A percentile compares a stretch with the other conserved stretches of the same genome.
Evolutionary conservation across 129 eudicot genomes (phyloP).

Genomic region (Lactuca sativa): DNA sequence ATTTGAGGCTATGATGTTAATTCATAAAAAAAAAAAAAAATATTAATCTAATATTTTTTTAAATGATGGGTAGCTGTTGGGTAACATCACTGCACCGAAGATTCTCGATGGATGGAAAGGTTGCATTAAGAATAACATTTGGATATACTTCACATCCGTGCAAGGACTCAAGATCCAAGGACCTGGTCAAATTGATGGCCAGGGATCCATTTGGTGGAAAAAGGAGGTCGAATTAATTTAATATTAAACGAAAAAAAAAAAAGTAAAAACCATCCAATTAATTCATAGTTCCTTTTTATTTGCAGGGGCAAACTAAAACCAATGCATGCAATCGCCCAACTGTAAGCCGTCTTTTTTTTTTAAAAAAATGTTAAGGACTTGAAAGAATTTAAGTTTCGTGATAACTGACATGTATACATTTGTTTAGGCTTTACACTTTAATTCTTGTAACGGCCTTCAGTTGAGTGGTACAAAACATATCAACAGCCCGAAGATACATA

Average conservation of each 20-base stretch:
- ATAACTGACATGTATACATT: not conserved
- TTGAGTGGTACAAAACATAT: constrained; percentile 19
- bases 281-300: not conserved
- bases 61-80: constrained; percentile 23
- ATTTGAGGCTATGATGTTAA: too few species aligned
- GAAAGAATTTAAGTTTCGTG: too few species aligned
- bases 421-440: constrained; percentile 25
- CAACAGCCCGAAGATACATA: constrained; percentile 33
- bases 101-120: constrained; percentile 24
- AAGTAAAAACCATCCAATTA: not conserved
- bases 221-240: not conserved
- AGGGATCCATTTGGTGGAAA: constrained; percentile 36
- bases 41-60: not conserved
- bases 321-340: not conserved
- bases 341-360: not conserved
- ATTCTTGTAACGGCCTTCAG: constrained; percentile 21
- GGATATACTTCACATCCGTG: constrained; percentile 3
- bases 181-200: constrained; percentile 37
- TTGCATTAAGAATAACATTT: constrained; percentile 1
- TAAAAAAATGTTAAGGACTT: not conserved
- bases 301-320: not conserved
- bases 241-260: not conserved
- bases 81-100: constrained; percentile 29
- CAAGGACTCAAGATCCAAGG: constrained; percentile 29
- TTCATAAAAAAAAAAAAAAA: too few species aligned